Conservation (phyloP, 2,329 filamentous ascomycete species). For the Aspergillus neotritici region DNA sequence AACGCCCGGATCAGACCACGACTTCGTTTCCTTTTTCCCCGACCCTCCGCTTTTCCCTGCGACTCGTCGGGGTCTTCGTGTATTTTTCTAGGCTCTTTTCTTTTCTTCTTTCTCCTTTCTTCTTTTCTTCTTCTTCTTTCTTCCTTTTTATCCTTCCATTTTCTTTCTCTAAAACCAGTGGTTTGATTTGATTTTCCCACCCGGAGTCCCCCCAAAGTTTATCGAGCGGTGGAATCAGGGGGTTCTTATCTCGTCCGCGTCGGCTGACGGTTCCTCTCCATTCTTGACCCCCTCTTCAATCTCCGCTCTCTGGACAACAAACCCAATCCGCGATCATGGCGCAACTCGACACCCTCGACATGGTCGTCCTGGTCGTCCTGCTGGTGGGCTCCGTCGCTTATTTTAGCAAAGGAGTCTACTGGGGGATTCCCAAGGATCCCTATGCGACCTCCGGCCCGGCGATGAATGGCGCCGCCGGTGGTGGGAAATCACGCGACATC, state of each 20-base stretch:
- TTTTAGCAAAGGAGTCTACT: conserved; percentile 95
- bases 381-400: conserved; percentile 86
- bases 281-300: conserved; percentile 3
- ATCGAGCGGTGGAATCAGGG: conserved; percentile 8
- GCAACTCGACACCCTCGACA: conserved; percentile 91
- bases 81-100: conserved; percentile 6
- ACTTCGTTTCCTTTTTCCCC: conserved; percentile 1
- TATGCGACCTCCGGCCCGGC: conserved; percentile 65
- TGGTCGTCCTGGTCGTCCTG: conserved; percentile 80
- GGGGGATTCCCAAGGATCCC: conserved; percentile 74
- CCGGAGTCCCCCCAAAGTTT: conserved; percentile 1
- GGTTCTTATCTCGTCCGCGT: conserved; percentile 3
- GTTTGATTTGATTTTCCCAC: conserved; percentile 4
- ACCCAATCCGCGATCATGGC: conserved; percentile 57
- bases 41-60: not conserved
- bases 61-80: conserved; percentile 3
- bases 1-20: conserved; percentile 14
- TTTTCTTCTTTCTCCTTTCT: conserved; percentile 9
- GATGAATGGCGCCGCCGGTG: conserved; percentile 63
- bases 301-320: conserved; percentile 1
- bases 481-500: conserved; percentile 84
- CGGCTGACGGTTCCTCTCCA: conserved; percentile 4
- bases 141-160: not conserved
- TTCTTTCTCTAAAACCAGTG: conserved; percentile 1
- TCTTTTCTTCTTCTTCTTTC: conserved; percentile 6